A percentile compares a stretch with the other conserved stretches of the same genome.
These are phyloP conservation scores for Aegilops sharonensis DNA, from an alignment of 176 grass and related monocot species.

Conservation along the genomic window DNA sequence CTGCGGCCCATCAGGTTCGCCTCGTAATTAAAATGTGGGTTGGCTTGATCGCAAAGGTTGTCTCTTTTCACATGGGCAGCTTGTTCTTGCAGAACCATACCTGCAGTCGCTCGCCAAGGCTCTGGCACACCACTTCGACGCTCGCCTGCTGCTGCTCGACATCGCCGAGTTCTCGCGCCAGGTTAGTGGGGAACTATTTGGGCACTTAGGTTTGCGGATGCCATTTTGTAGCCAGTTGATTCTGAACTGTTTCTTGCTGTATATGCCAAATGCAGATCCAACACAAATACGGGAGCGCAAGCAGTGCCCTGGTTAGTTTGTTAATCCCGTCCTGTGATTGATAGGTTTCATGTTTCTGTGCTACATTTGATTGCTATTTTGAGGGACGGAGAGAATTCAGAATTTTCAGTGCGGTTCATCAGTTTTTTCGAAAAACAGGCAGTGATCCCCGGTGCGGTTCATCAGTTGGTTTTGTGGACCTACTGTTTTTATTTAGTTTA, in stretches of 20 bases:
- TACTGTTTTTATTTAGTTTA: background rate
- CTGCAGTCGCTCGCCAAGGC: slow-evolving; percentile 68
- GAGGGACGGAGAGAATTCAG: background rate
- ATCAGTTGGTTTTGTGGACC: slow-evolving; percentile 1
- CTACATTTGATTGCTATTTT: background rate
- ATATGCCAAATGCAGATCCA: slow-evolving; percentile 58
- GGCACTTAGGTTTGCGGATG: background rate
- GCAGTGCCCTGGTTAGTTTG: slow-evolving; percentile 42
- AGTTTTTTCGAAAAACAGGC: background rate
- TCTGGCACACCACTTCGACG: slow-evolving; percentile 63
- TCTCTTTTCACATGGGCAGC: background rate
- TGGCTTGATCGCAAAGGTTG: background rate
- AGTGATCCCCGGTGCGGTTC: background rate
- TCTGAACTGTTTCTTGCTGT: slow-evolving; percentile 1
- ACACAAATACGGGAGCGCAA: slow-evolving; percentile 57
- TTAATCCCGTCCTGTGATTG: background rate
- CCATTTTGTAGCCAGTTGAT: slow-evolving; percentile 16
- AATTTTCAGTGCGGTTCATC: background rate
- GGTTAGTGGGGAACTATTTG: slow-evolving; percentile 23
- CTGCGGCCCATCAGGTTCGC: slow-evolving; percentile 68
- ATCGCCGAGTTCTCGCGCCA: slow-evolving; percentile 50
- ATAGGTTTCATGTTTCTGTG: background rate
- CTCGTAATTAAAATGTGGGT: background rate
- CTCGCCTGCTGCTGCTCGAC: slow-evolving; percentile 65
- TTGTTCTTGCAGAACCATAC: slow-evolving; percentile 55